Conservation (phyloP, 805 yeast species). For the Candida pini region DNA sequence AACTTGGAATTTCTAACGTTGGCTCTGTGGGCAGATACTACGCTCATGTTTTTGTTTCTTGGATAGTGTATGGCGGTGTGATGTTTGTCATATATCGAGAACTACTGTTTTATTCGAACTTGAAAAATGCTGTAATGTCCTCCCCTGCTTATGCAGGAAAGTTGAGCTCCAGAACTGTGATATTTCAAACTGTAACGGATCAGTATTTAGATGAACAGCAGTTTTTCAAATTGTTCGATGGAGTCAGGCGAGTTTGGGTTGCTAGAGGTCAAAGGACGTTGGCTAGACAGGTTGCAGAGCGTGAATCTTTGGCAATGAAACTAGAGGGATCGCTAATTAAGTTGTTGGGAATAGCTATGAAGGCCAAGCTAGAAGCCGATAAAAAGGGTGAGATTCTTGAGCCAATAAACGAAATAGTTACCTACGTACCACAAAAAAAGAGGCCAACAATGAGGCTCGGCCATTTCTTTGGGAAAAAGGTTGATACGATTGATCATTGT, state of each 20-base stretch:
- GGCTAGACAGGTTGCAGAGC: slow-evolving; percentile 47
- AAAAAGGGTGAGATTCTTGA: slow-evolving; percentile 52
- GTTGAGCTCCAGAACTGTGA: slow-evolving; percentile 72
- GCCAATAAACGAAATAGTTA: slow-evolving; percentile 41
- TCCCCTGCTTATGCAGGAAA: slow-evolving; percentile 75
- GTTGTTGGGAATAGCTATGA: slow-evolving; percentile 57
- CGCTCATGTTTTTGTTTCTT: slow-evolving; percentile 79
- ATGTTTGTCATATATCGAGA: slow-evolving; percentile 79
- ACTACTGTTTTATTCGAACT: slow-evolving; percentile 65
- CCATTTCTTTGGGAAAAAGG: slow-evolving; percentile 47
- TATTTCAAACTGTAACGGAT: slow-evolving; percentile 80
- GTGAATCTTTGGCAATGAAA: slow-evolving; percentile 52
- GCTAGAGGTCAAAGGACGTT: slow-evolving; percentile 58
- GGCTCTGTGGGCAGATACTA: slow-evolving; percentile 56
- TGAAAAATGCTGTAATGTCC: slow-evolving; percentile 72
- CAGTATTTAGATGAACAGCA: slow-evolving; percentile 66
- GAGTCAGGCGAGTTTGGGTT: slow-evolving; percentile 78
- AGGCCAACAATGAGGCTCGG: slow-evolving; percentile 52
- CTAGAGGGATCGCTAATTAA: slow-evolving; percentile 64
- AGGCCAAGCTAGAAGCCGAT: slow-evolving; percentile 55
- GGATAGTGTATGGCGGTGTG: slow-evolving; percentile 70
- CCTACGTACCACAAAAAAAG: slow-evolving; percentile 59
- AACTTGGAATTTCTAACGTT: slow-evolving; percentile 74
- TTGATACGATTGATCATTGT: slow-evolving; percentile 57
- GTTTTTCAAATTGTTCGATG: slow-evolving; percentile 69